Conservation (phyloP, 2,329 filamentous ascomycete species). For the Talaromyces sp. region DNA sequence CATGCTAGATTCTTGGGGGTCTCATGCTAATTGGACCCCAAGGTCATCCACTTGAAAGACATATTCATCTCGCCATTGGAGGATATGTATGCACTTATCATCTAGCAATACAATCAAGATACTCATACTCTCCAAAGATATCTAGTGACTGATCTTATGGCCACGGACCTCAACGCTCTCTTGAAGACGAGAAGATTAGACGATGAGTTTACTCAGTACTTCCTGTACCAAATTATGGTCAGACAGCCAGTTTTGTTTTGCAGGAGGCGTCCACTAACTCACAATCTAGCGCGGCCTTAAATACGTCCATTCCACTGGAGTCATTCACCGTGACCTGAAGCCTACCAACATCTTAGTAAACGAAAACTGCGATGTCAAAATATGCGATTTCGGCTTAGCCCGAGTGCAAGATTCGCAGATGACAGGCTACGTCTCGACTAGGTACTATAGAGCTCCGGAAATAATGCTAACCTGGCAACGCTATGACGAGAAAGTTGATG, state of each 20-base stretch:
- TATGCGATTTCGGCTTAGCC: conserved; percentile 96
- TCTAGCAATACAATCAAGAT: too few species aligned
- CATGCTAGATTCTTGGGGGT: too few species aligned
- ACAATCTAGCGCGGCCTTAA: conserved; percentile 80
- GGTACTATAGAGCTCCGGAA: conserved; percentile 97
- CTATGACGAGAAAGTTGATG: conserved; percentile 98
- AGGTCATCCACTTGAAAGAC: conserved; percentile 97
- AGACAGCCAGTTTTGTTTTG: too few species aligned
- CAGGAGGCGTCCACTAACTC: too few species aligned
- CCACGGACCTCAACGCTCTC: conserved; percentile 91
- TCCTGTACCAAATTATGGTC: conserved; percentile 94
- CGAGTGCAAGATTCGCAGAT: conserved; percentile 98
- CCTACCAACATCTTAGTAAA: conserved; percentile 99
- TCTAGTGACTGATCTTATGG: conserved; percentile 95
- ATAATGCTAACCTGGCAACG: conserved; percentile 99
- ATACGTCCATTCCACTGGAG: conserved; percentile 97
- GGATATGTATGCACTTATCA: conserved; percentile 97
- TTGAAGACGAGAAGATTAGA: conserved; percentile 92
- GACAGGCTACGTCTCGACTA: conserved; percentile 97
- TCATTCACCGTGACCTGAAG: conserved; percentile 96
- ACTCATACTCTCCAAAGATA: too few species aligned
- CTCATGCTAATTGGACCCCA: conserved; percentile 23
- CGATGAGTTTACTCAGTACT: conserved; percentile 99
- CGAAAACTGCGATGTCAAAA: conserved; percentile 99
- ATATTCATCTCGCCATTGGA: conserved; percentile 99